Base-by-base conservation (phyloP, 768 basidiomycete genomes). In the Tricholoma bakamatsutake region DNA sequence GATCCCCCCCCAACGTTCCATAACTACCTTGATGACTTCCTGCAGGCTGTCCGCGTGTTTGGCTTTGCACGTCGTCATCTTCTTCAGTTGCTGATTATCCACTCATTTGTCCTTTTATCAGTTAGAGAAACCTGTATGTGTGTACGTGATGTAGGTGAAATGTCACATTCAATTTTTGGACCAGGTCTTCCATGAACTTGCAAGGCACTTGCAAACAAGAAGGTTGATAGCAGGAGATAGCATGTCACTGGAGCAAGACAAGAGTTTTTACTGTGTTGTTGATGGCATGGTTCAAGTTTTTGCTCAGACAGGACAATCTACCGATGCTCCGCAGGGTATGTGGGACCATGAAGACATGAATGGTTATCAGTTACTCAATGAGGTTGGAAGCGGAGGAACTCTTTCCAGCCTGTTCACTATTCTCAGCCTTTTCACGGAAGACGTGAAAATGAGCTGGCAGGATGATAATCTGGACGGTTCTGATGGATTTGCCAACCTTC, bases 271-370 rank as follows among this genome's bases (percentile, higher is more conserved):
- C 70, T 98, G 93, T 67, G 96, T 99, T 33, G 88, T 98, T 31
- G 97, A 99, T 68, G 97, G 97, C n/a, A 88, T 81, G 58, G 96
- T 96, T 12, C 93, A 99, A 65, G 93, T 98, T 10, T 97, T 82
- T 67, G 91, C 91, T 13, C 81, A 83, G 56, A 84, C 85, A 0
- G 84, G 82, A 5, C 78, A 81, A 59, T 71, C 73, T 11, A 64
- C 73, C 10, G 75, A 77, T 30, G 70, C 68, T 4, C 75, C 71
- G 51, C 79, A 79, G 53, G 81, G 81, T 40, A 71, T 80, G 11
- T 90, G 87, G 85, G 90, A 91, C 37, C 83, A 86, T 53, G 90
- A 91, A 64, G 86, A 90, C 52, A 89, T 91, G 82, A 96, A 97
- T 60, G 95, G 96, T 2, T 98, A 94, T 71, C 93, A 98, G 65